Evolutionary conservation across 2,329 filamentous ascomycete genomes (phyloP).

Genomic region (Fusarium tjaetaba): DNA sequence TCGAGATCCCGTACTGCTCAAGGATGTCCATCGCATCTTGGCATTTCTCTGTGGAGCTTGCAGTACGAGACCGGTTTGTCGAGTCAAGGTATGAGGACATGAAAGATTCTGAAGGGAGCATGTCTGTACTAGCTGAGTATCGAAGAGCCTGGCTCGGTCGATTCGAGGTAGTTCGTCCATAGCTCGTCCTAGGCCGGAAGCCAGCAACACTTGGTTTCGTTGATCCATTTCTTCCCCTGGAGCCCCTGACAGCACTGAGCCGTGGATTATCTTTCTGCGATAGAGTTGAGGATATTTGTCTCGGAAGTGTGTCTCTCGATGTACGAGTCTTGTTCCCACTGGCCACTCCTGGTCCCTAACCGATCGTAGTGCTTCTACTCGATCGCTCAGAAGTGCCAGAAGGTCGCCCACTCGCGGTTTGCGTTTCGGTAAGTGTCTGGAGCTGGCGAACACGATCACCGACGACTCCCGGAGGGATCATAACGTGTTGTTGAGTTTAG

Average conservation of each 20-base stretch:
- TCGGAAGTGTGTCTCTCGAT: conserved; percentile 39
- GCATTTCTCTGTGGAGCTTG: conserved; percentile 49
- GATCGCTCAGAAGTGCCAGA: conserved; percentile 27
- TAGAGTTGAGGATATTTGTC: conserved; percentile 29
- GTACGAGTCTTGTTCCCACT: conserved; percentile 40
- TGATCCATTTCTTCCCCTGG: neutral
- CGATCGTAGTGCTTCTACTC: conserved; percentile 42
- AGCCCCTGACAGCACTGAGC: neutral
- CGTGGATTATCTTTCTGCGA: conserved; percentile 17
- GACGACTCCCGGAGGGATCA: conserved; percentile 44
- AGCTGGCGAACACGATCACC: conserved; percentile 45
- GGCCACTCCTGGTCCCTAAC: conserved; percentile 43
- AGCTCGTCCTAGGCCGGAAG: conserved; percentile 1
- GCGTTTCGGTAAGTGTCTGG: conserved; percentile 34
- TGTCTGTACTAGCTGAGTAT: conserved; percentile 4
- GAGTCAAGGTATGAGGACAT: conserved; percentile 8
- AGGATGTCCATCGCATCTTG: conserved; percentile 60
- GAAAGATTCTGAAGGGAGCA: neutral
- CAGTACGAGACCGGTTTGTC: conserved; percentile 39
- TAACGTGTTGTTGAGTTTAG: conserved; percentile 17
- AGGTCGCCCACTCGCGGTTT: neutral
- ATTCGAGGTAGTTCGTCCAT: neutral
- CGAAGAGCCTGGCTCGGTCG: neutral
- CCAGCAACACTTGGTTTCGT: conserved; percentile 18
- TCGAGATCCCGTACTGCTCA: conserved; percentile 56